A percentile compares a stretch with the other conserved stretches of the same genome.
Conservation (phyloP, 257 asterid genomes). For the Scutellaria galericulata region DNA sequence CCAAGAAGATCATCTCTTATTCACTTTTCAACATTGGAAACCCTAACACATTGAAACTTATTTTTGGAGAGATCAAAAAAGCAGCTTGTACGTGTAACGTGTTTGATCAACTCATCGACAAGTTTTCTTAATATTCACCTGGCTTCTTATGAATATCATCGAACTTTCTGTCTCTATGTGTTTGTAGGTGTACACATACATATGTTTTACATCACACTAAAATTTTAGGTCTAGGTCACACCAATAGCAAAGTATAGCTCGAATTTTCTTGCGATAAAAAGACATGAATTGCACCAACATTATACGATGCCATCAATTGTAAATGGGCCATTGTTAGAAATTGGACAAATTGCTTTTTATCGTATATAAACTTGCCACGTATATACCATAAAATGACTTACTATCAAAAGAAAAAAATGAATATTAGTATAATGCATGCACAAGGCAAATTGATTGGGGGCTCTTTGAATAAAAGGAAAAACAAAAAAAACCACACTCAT, state of each 20-base stretch:
- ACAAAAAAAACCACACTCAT: neutral
- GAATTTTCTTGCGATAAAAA: slow-evolving; percentile 29
- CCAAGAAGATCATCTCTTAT: no score
- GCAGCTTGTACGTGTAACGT: no score
- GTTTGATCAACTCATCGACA: neutral
- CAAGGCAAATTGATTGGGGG: slow-evolving; percentile 42
- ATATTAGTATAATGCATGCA: slow-evolving; percentile 32
- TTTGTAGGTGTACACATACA: neutral
- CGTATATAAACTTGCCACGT: slow-evolving; percentile 32
- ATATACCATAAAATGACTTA: neutral
- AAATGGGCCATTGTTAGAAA: slow-evolving; percentile 20
- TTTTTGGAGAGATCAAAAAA: no score
- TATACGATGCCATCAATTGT: neutral
- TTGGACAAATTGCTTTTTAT: slow-evolving; percentile 20
- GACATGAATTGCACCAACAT: slow-evolving; percentile 29
- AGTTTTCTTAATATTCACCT: slow-evolving; percentile 11
- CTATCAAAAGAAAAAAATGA: neutral
- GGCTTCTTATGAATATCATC: neutral
- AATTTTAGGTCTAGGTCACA: slow-evolving; percentile 20
- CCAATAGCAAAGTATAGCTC: slow-evolving; percentile 31
- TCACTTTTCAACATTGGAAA: no score
- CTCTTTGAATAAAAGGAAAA: slow-evolving; percentile 12
- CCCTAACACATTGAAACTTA: no score
- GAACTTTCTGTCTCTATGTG: neutral
- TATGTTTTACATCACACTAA: slow-evolving; percentile 17